phyloP scores from a whole-genome alignment of 495 filamentous ascomycete genomes.

The Staphylotrichum tortipilum region DNA sequence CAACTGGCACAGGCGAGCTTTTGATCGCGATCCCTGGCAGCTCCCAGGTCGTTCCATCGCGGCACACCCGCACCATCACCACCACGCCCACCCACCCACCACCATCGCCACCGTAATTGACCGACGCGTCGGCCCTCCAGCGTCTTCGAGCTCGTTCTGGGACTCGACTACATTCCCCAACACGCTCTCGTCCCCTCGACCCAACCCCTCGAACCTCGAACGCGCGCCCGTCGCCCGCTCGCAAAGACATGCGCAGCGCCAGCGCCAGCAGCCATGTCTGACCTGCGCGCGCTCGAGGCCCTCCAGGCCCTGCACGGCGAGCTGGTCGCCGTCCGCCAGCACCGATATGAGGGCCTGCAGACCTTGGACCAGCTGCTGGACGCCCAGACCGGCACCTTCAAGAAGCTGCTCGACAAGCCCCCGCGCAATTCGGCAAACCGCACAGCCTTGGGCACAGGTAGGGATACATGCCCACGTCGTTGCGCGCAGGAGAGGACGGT shows the following conservation, averaged over 20 bases:
- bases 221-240: conserved; percentile 1
- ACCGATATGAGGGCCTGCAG: conserved; percentile 52
- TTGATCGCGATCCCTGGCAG: conserved; percentile 3
- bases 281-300: conserved; percentile 52
- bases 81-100: no score
- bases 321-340: conserved; percentile 57
- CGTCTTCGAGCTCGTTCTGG: no score
- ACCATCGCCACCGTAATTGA: no score
- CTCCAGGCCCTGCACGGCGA: conserved; percentile 73
- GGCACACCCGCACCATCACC: neutral
- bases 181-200: no score
- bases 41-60: no score
- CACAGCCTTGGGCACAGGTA: conserved; percentile 39
- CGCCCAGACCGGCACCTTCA: conserved; percentile 60
- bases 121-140: no score
- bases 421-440: conserved; percentile 59
- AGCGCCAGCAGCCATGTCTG: conserved; percentile 48
- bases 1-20: conserved; percentile 19
- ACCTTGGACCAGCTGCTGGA: conserved; percentile 60
- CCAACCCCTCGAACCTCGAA: neutral
- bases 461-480: neutral
- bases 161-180: no score
- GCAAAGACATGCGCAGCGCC: conserved; percentile 16
- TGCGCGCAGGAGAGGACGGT: neutral
- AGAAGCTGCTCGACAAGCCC: conserved; percentile 66